Evolutionary conservation across 495 filamentous ascomycete species (phyloP), one percentile per base, ranked within the genome.

Genomic region (Echria macrotheca): DNA sequence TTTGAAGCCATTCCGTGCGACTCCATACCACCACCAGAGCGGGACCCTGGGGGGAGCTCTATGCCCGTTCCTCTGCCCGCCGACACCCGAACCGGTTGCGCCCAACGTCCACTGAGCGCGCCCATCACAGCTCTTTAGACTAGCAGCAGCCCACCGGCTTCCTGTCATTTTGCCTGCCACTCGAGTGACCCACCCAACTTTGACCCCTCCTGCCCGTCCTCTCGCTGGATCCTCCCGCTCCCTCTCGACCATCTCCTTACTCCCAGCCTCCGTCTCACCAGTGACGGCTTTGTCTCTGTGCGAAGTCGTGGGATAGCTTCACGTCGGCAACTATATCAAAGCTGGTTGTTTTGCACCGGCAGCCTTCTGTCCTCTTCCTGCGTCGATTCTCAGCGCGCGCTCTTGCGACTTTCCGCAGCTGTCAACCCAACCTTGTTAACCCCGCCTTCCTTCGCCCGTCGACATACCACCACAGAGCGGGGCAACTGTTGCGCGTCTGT

Each of bases 401-500:
- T 37, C 15, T 37, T 18, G 35, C 35, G 35, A 35, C 31, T 36
- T 36, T 12, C 32, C 32, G 2, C 5, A 14, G 35, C 7, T 15
- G 5, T 17, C 10, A 41, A 10, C 42, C 15, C 15, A 14, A 19
- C 47, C 10, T n/a, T n/a, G n/a, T n/a, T 25, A 25, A 38, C 42
- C 33, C 44, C 42, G 28, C 40, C 28, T 39, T 44, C 22, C 22
- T 41, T 25, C 47, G 19, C 37, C 46, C 8, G 19, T 25, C n/a
- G 11, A 19, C 23, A 33, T 21, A 14, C n/a, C 22, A 28, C 23
- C 50, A 8, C 21, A 44, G 36, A 49, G 55, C 45, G 46, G 55
- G 51, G 54, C 54, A 56, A 48, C 32, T 53, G 54, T 49, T 29
- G 32, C 43, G 42, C 51, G 26, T 35, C 41, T 52, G 43, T 52